Base-by-base conservation (phyloP, 2,329 filamentous ascomycete species). In the Fusarium succisae region DNA sequence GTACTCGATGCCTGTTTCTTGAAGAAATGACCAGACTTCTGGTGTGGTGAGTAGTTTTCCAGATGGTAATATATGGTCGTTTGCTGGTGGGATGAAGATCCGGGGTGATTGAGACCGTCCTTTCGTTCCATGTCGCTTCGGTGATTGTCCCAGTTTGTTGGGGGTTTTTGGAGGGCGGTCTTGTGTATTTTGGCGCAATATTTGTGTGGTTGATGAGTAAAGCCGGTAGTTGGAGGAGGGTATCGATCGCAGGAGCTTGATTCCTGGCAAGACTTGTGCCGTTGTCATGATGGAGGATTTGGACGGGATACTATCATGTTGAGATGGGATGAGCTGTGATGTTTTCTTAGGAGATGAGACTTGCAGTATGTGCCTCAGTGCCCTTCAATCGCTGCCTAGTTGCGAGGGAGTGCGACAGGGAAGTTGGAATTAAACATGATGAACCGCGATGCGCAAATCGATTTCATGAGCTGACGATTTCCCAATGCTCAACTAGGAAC, bases 1-100 rank as follows among this genome's bases (percentile, higher is more conserved):
- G 53, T 66, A 77, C 17, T 76, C 65, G 43, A 80, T 78, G 22
- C 72, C 70, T 9, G 77, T 77, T 35, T 76, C 59, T 13, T 80
- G 44, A 6, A 82, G 60, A 37, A 82, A 82, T 15, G 72, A 70
- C 58, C 70, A 71, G 48, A 74, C 78, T 35, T 81, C 77, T 9
- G 69, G 76, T 8, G 78, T 81, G 22, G 80, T 82, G 15, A 61
- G n/a, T n/a, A 83, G 69, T 55, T 26, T 73, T 45, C 81, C 80
- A 26, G 74, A 62, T 2, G 32, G 8, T 18, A 28, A 57, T 53
- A 81, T 48, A 57, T 80, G 79, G 12, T 63, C 56, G 22, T 63
- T 69, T 45, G 62, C 55, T 20, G 66, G 41, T 13, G 79, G 80
- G 35, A 81, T 24, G 22, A 41, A 60, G 24, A 73, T 56, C 11